Conservation (phyloP, 2,329 filamentous ascomycete genomes). For the Aspergillus caelatus region DNA sequence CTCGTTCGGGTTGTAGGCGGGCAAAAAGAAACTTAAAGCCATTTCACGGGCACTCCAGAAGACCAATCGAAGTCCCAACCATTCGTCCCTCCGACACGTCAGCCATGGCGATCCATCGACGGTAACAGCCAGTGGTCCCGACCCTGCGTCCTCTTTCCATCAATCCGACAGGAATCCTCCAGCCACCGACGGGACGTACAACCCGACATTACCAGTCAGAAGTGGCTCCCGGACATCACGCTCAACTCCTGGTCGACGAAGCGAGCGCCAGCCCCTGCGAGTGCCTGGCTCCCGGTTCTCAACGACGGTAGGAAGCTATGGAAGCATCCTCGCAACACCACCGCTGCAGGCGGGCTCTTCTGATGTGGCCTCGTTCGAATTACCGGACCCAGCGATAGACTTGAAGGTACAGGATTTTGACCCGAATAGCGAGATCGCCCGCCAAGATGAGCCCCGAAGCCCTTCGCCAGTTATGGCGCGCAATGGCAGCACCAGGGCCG, state of each 20-base stretch:
- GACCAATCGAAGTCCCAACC: slow-evolving; percentile 50
- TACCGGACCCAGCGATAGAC: slow-evolving; percentile 65
- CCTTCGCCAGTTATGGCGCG: slow-evolving; percentile 30
- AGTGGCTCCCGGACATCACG: slow-evolving; percentile 31
- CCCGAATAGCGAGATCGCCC: slow-evolving; percentile 16
- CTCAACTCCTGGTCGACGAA: slow-evolving; percentile 41
- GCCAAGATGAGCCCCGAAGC: slow-evolving; percentile 23
- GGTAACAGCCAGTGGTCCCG: slow-evolving; percentile 15
- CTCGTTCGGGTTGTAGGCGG: slow-evolving; percentile 50
- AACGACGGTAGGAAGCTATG: slow-evolving; percentile 56
- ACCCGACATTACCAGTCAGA: slow-evolving; percentile 17
- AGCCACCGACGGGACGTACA: slow-evolving; percentile 16
- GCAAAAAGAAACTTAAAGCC: slow-evolving; percentile 91
- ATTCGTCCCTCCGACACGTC: slow-evolving; percentile 48
- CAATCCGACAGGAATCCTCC: slow-evolving; percentile 25
- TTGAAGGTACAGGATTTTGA: slow-evolving; percentile 34
- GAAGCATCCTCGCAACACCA: slow-evolving; percentile 64
- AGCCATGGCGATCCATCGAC: slow-evolving; percentile 17
- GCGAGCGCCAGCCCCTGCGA: slow-evolving; percentile 40
- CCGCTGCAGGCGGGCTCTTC: slow-evolving; percentile 37
- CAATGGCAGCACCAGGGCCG: slow-evolving; percentile 15
- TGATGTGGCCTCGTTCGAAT: slow-evolving; percentile 55
- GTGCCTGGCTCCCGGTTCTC: slow-evolving; percentile 39
- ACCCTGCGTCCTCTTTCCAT: slow-evolving; percentile 22
- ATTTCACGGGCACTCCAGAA: slow-evolving; percentile 71